These are phyloP conservation scores for Epichloe uncinata DNA, from an alignment of 2,329 filamentous ascomycete genomes.

Conservation along the genomic window DNA sequence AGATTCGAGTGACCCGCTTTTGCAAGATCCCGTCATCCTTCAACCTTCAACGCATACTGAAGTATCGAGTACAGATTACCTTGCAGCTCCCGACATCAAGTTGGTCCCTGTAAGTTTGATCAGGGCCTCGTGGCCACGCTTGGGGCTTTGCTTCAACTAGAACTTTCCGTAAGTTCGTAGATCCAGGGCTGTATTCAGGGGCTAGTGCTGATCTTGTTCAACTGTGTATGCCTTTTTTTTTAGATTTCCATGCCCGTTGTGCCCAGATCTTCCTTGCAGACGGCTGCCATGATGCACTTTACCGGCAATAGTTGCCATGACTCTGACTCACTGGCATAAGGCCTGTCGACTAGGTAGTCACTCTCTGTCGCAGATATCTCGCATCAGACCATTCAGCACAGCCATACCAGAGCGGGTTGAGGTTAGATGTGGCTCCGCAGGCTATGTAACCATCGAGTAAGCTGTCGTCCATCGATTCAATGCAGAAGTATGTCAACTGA, in stretches of 20 bases:
- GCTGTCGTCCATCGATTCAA: constrained; percentile 9
- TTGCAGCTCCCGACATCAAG: no score
- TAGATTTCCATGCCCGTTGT: background rate
- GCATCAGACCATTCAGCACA: constrained; percentile 7
- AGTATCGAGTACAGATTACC: no score
- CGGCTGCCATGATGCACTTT: background rate
- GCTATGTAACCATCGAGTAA: constrained; percentile 37
- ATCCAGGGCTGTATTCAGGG: background rate
- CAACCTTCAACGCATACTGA: no score
- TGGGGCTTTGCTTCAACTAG: background rate
- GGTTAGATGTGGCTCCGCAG: constrained; percentile 35
- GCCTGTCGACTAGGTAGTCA: background rate
- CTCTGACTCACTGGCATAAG: background rate
- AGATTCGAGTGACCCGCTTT: no score
- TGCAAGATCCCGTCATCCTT: no score
- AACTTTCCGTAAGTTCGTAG: background rate
- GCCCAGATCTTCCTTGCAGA: background rate
- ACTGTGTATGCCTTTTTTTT: background rate
- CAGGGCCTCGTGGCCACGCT: no score
- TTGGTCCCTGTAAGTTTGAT: no score
- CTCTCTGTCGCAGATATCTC: background rate
- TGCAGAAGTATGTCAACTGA: background rate
- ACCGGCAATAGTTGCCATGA: background rate
- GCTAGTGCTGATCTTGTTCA: background rate
- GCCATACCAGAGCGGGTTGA: constrained; percentile 24